These are phyloP conservation scores for Karstenula rhodostoma DNA, from an alignment of 2,329 filamentous ascomycete genomes.

Conservation along the genomic window DNA sequence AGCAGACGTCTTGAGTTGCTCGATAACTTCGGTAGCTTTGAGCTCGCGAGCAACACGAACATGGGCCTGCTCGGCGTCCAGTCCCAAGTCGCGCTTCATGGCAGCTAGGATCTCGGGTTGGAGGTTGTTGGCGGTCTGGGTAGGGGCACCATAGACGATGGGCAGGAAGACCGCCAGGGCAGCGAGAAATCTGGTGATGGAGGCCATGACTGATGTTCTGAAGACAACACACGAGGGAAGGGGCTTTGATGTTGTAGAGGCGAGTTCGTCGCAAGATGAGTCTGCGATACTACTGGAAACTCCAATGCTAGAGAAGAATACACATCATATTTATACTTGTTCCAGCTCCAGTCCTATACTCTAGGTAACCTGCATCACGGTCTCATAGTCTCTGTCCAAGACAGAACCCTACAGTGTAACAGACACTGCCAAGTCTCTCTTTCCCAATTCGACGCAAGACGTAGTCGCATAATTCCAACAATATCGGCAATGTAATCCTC, in stretches of 20 bases:
- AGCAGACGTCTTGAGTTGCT: conserved; percentile 42
- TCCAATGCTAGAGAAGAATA: conserved; percentile 13
- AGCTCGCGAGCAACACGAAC: conserved; percentile 51
- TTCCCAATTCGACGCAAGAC: conserved; percentile 27
- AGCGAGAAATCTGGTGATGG: conserved; percentile 50
- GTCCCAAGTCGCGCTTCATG: conserved; percentile 56
- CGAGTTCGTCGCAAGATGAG: conserved; percentile 33
- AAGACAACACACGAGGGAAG: conserved; percentile 33
- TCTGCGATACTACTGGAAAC: conserved; percentile 20
- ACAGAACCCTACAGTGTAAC: conserved; percentile 18
- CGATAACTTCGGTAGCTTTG: conserved; percentile 49
- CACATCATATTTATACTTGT: conserved; percentile 30
- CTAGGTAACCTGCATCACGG: conserved; percentile 14
- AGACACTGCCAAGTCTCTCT: conserved; percentile 19
- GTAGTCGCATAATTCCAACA: conserved; percentile 17
- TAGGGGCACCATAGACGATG: conserved; percentile 52
- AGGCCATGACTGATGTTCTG: conserved; percentile 44
- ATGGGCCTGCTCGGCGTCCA: conserved; percentile 50
- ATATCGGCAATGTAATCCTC: conserved; percentile 24
- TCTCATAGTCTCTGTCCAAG: conserved; percentile 12
- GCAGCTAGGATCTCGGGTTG: conserved; percentile 53
- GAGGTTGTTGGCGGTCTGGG: conserved; percentile 45
- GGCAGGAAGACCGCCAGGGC: conserved; percentile 52
- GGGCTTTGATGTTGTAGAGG: conserved; percentile 29
- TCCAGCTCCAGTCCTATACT: conserved; percentile 5